These are phyloP conservation scores for Alternaria ventricosa DNA, from an alignment of 2,329 filamentous ascomycete species.

Conservation along the genomic window DNA sequence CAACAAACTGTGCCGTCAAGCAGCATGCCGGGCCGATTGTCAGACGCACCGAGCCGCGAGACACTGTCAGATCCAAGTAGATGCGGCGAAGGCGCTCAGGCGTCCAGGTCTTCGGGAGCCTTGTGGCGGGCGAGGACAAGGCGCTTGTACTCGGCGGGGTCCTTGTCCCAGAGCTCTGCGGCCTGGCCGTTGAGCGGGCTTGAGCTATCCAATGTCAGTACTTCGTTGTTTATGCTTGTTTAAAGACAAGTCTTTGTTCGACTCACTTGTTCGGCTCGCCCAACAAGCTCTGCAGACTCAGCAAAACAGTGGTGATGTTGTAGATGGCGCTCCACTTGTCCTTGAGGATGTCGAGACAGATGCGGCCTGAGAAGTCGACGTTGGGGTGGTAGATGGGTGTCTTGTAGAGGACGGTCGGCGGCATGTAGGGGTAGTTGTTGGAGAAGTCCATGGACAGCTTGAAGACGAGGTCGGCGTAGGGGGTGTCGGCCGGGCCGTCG, in stretches of 20 bases:
- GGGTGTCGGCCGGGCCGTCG: conserved; percentile 86
- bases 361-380: conserved; percentile 94
- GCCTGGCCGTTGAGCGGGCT: conserved; percentile 96
- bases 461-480: conserved; percentile 85
- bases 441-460: conserved; percentile 94
- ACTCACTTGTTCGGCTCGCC: conserved; percentile 97
- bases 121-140: conserved; percentile 69
- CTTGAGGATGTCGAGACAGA: conserved; percentile 97
- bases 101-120: conserved; percentile 53
- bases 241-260: not conserved
- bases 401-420: conserved; percentile 93
- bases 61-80: not conserved
- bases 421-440: conserved; percentile 87
- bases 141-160: conserved; percentile 85
- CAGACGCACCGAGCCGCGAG: conserved; percentile 7
- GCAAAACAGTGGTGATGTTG: conserved; percentile 90
- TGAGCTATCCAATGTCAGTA: conserved; percentile 62
- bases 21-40: conserved; percentile 3
- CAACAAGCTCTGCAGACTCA: conserved; percentile 92
- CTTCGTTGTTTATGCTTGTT: not conserved
- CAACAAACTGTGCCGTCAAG: conserved; percentile 6
- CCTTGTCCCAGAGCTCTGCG: conserved; percentile 92
- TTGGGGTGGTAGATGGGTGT: conserved; percentile 99
- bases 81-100: conserved; percentile 12
- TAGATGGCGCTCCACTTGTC: conserved; percentile 99